Conservation (phyloP, 768 basidiomycete genomes). For the Hortiboletus flavorubellus region DNA sequence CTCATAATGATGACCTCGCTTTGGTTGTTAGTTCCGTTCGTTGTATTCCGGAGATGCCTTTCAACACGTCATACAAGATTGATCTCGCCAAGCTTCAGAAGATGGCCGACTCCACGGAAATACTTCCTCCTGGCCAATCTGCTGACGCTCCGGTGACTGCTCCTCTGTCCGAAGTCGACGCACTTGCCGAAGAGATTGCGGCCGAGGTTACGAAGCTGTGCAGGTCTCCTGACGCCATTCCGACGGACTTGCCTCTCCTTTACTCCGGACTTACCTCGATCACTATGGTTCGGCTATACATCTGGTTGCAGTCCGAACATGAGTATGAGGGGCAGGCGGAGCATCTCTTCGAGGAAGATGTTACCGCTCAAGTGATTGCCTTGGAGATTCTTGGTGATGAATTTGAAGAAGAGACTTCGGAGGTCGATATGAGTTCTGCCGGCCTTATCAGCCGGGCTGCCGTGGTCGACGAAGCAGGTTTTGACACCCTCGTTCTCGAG, state of each 20-base stretch:
- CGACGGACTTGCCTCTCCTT: slow-evolving; percentile 30
- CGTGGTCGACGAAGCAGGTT: slow-evolving; percentile 18
- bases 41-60: slow-evolving; percentile 14
- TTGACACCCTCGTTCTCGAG: slow-evolving; percentile 3
- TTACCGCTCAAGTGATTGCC: slow-evolving; percentile 29
- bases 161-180: slow-evolving; percentile 17
- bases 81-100: slow-evolving; percentile 11
- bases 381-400: slow-evolving; percentile 27
- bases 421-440: slow-evolving; percentile 4
- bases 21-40: slow-evolving; percentile 8
- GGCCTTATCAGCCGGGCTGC: slow-evolving; percentile 19
- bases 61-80: slow-evolving; percentile 17
- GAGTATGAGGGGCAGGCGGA: slow-evolving; percentile 29
- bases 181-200: slow-evolving; percentile 34
- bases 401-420: slow-evolving; percentile 9
- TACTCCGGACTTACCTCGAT: slow-evolving; percentile 31
- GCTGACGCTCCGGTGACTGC: slow-evolving; percentile 7
- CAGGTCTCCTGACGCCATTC: slow-evolving; percentile 24
- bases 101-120: slow-evolving; percentile 9
- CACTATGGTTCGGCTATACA: slow-evolving; percentile 29
- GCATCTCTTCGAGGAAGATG: slow-evolving; percentile 30
- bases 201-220: slow-evolving; percentile 30
- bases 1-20: slow-evolving; percentile 7
- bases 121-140: not conserved
- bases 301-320: slow-evolving; percentile 33